Conservation (phyloP, 345 rosid species). For the Linum lewisii region DNA sequence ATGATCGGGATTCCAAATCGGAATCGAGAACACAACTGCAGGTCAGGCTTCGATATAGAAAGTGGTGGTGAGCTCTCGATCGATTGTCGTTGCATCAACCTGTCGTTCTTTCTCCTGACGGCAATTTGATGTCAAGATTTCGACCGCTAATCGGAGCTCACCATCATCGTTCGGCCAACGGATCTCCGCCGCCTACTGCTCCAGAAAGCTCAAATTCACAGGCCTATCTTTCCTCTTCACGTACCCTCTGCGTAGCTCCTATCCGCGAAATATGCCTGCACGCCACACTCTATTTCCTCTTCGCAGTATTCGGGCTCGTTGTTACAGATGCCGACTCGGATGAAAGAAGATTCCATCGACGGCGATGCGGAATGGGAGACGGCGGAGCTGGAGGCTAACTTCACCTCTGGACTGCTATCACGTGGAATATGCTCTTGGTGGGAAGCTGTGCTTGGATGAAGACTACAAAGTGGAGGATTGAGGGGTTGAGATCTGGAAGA, state of each 20-base stretch:
- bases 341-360: constrained; percentile 1
- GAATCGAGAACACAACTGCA: no score
- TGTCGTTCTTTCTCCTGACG: no score
- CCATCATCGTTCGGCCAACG: no score
- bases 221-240: constrained; percentile 63
- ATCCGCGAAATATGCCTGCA: constrained; percentile 63
- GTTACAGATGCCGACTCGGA: not conserved
- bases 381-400: constrained; percentile 37
- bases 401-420: constrained; percentile 39
- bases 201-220: constrained; percentile 49
- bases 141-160: no score
- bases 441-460: constrained; percentile 51
- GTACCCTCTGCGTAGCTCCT: constrained; percentile 54
- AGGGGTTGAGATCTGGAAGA: no score
- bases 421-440: constrained; percentile 64
- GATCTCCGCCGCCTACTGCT: constrained; percentile 15
- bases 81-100: no score
- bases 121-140: no score
- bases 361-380: constrained; percentile 37
- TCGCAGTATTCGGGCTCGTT: constrained; percentile 7
- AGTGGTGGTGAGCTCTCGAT: no score
- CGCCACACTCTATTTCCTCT: constrained; percentile 7
- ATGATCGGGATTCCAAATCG: no score
- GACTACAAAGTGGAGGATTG: no score
- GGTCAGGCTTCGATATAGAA: no score